phyloP scores from a whole-genome alignment of 345 rosid species.

The Cardiospermum halicacabum region DNA sequence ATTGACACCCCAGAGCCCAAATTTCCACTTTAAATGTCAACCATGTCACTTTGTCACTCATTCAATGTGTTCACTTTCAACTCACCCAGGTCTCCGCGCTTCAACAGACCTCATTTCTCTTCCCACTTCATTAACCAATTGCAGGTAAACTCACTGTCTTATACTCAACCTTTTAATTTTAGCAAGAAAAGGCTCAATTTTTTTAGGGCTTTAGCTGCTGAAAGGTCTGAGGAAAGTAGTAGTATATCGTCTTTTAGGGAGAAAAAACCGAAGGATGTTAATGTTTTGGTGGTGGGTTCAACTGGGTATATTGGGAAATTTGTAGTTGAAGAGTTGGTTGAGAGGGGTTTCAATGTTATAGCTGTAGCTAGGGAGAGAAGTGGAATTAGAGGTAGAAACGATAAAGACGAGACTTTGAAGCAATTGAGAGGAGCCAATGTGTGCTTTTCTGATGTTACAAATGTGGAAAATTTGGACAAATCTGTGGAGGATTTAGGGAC shows the following conservation, averaged over 20 bases:
- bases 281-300: constrained; percentile 78
- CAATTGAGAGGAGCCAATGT: constrained; percentile 64
- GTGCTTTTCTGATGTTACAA: constrained; percentile 82
- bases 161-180: constrained; percentile 22
- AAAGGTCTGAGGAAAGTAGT: constrained; percentile 22
- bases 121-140: constrained; percentile 41
- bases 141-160: constrained; percentile 49
- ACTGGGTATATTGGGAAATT: constrained; percentile 94
- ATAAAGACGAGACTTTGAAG: constrained; percentile 57
- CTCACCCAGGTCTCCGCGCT: constrained; percentile 28
- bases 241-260: constrained; percentile 46
- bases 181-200: constrained; percentile 28
- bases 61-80: constrained; percentile 32
- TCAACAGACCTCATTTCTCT: constrained; percentile 23
- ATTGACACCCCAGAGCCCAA: background rate
- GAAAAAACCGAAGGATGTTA: constrained; percentile 57
- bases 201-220: constrained; percentile 39
- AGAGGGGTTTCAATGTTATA: constrained; percentile 76
- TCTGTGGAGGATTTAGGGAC: constrained; percentile 42
- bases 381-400: constrained; percentile 63
- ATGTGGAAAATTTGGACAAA: constrained; percentile 43
- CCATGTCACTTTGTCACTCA: constrained; percentile 48
- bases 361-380: constrained; percentile 84
- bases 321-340: constrained; percentile 69
- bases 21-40: constrained; percentile 4